These are phyloP conservation scores for Candida berthetii DNA, from an alignment of 805 yeast species.

Conservation along the genomic window DNA sequence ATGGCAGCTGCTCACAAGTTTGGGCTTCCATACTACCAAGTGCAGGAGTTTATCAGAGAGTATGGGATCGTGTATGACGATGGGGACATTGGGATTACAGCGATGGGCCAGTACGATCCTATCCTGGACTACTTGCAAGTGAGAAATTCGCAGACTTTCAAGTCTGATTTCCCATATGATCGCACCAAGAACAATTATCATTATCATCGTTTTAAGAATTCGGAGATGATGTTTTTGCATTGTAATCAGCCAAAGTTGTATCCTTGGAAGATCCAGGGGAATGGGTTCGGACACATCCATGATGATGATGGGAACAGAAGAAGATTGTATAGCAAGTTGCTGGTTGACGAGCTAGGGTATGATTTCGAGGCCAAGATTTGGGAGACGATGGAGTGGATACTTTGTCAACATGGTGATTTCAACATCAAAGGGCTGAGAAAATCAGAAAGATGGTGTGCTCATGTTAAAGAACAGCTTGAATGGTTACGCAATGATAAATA, in stretches of 20 bases:
- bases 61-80: conserved; percentile 36
- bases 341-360: conserved; percentile 18
- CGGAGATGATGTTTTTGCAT: conserved; percentile 20
- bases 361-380: conserved; percentile 17
- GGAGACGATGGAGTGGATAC: conserved; percentile 3
- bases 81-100: conserved; percentile 36
- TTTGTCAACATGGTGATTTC: conserved; percentile 26
- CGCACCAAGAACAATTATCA: conserved; percentile 12
- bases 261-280: conserved; percentile 22
- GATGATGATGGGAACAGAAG: conserved; percentile 14
- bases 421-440: conserved; percentile 30
- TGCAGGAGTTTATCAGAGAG: conserved; percentile 44
- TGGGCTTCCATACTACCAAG: conserved; percentile 45
- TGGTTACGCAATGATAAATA: too few species aligned
- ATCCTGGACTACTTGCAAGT: conserved; percentile 28
- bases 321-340: conserved; percentile 12
- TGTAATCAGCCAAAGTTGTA: conserved; percentile 22
- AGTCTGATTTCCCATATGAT: conserved; percentile 10
- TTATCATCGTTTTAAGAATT: conserved; percentile 13
- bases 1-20: conserved; percentile 59
- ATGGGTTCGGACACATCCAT: conserved; percentile 16
- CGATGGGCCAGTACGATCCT: conserved; percentile 54
- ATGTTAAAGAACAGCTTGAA: conserved; percentile 28
- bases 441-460: conserved; percentile 31
- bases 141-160: conserved; percentile 8